Conservation (phyloP, 306 rosid genomes). For the Prunus dulcis region DNA sequence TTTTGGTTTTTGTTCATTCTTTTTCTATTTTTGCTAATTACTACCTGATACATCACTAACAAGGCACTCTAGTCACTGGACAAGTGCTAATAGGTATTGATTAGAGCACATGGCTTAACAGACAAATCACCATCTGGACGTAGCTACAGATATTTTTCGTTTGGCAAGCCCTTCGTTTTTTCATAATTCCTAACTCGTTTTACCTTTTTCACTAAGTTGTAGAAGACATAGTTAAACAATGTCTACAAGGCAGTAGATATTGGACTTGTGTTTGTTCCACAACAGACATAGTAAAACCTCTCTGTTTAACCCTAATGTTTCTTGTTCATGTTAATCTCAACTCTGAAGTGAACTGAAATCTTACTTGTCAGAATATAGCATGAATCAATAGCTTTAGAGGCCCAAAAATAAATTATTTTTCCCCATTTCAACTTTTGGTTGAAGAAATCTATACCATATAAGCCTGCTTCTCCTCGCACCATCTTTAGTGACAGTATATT, state of each 20-base stretch:
- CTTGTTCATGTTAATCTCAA: background rate
- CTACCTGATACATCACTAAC: background rate
- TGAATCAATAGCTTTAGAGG: background rate
- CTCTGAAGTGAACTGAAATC: background rate
- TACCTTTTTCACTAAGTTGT: background rate
- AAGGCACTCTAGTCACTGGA: background rate
- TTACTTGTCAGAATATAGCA: background rate
- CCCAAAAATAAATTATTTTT: background rate
- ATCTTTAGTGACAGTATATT: background rate
- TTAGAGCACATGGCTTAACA: background rate
- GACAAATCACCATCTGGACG: background rate
- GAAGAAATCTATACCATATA: background rate
- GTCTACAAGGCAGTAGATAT: background rate
- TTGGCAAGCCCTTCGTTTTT: background rate
- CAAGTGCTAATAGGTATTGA: background rate
- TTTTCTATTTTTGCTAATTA: background rate
- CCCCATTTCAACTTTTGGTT: background rate
- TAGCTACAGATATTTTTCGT: background rate
- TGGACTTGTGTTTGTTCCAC: background rate
- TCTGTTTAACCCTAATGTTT: background rate
- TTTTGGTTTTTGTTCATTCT: background rate
- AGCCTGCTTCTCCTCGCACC: background rate
- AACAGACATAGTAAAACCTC: background rate
- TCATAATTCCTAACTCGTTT: background rate
- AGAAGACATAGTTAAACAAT: background rate